phyloP scores from a whole-genome alignment of 768 basidiomycete species.

The Tephrocybe sp. region DNA sequence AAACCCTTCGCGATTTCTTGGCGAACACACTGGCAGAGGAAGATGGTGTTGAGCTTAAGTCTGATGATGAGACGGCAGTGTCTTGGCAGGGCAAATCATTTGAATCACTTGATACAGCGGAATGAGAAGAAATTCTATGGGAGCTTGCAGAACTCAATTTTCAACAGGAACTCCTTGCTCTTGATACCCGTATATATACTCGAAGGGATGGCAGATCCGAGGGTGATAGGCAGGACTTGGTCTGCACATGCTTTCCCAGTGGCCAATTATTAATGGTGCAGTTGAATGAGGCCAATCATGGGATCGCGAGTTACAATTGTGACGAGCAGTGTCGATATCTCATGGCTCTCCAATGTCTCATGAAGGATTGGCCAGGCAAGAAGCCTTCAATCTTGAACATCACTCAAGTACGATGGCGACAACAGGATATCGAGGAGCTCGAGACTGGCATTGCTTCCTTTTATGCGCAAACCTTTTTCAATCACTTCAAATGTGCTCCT shows the following conservation, averaged over 20 bases:
- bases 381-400: not conserved
- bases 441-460: not conserved
- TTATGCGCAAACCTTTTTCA: slow-evolving; percentile 11
- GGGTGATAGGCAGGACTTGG: slow-evolving; percentile 1
- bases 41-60: not conserved
- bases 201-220: not conserved
- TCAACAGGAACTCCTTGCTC: slow-evolving; percentile 18
- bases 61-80: not conserved
- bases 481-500: slow-evolving; percentile 10
- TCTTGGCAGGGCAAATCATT: not conserved
- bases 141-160: slow-evolving; percentile 21
- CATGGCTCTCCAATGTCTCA: slow-evolving; percentile 1
- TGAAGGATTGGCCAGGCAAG: slow-evolving; percentile 5
- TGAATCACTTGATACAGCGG: not conserved
- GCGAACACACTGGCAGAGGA: not conserved
- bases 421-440: not conserved
- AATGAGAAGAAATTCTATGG: slow-evolving; percentile 17
- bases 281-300: slow-evolving; percentile 9
- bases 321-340: slow-evolving; percentile 4
- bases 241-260: slow-evolving; percentile 6
- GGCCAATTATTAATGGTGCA: not conserved
- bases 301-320: slow-evolving; percentile 1
- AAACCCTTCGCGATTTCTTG: slow-evolving; percentile 3
- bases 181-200: slow-evolving; percentile 13
- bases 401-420: not conserved